phyloP scores from a whole-genome alignment of 169 alveolate genomes.

The Eimeria sp. region DNA sequence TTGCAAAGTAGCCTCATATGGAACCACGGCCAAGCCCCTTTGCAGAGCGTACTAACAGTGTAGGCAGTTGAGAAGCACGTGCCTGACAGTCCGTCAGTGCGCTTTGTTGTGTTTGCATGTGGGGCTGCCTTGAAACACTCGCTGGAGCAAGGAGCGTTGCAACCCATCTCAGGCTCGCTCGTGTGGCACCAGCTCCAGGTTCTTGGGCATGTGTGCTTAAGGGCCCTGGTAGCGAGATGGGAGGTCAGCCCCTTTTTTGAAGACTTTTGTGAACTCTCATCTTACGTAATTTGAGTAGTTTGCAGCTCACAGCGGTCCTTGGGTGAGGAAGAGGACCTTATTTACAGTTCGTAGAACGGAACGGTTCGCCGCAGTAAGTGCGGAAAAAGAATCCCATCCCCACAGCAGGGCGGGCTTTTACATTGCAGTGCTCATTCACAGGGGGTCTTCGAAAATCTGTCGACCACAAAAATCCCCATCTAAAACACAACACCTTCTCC shows the following conservation, averaged over 20 bases:
- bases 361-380: not conserved
- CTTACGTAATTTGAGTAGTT: not conserved
- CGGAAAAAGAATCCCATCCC: not conserved
- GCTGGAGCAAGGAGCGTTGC: too few species aligned
- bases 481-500: too few species aligned
- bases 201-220: not conserved
- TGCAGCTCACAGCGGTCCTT: not conserved
- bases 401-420: not conserved
- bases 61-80: too few species aligned
- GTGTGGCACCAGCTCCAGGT: not conserved
- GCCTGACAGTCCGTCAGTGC: too few species aligned
- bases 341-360: not conserved
- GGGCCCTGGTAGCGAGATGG: not conserved
- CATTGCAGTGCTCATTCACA: not conserved
- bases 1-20: too few species aligned
- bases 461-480: too few species aligned
- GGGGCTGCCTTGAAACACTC: too few species aligned
- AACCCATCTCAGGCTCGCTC: too few species aligned
- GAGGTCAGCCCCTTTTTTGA: not conserved
- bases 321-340: not conserved
- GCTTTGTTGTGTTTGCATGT: too few species aligned
- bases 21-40: too few species aligned
- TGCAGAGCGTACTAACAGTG: too few species aligned
- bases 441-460: too few species aligned
- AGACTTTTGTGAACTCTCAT: not conserved